Evolutionary conservation across 306 rosid genomes (phyloP), one percentile per base, ranked within the genome.

Genomic region (Vigna reflexopilosa): DNA sequence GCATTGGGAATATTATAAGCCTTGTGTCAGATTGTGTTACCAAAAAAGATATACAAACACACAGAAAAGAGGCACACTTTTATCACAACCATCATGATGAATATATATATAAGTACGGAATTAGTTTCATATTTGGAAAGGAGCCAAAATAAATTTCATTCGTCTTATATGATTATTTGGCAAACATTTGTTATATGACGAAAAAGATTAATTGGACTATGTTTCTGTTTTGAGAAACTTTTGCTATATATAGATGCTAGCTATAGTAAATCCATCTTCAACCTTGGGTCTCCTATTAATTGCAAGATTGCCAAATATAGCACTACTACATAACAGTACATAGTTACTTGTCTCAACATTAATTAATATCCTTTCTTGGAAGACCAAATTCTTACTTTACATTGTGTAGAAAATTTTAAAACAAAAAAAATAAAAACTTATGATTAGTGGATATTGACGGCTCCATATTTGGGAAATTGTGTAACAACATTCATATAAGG

Each of bases 401-500:
- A 32, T 32, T 71, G 30, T 70, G 14, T 15, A 55, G 51, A 42
- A 67, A 67, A 49, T 6, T 34, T 34, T 13, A 76, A 62, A 19
- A 9, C 11, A 5, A 17, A 10, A 17, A 0, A 19, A 22, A 54
- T 8, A 26, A 44, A 58, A 12, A n/a, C 1, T 12, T 32, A 47
- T 66, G n/a, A 63, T 47, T 54, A 57, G 67, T 79, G 59, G 49
- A 58, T 70, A 59, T 71, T 67, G 81, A 38, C 69, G 51, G 54
- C 72, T 78, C 49, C 32, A 70, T 6, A 70, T 79, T 55, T 82
- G 74, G 80, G 75, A 75, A 57, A 9, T 73, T 75, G 84, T 70
- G 84, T 65, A 57, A 40, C 52, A 58, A 64, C 48, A 70, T 38
- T 1, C 16, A 15, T n/a, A 15, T n/a, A 20, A 58, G 52, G 66